Percentiles rank a stretch among this genome's conserved stretches.
Conservation (phyloP, 108 stramenopile species). For the Conticribra weissflogii region DNA sequence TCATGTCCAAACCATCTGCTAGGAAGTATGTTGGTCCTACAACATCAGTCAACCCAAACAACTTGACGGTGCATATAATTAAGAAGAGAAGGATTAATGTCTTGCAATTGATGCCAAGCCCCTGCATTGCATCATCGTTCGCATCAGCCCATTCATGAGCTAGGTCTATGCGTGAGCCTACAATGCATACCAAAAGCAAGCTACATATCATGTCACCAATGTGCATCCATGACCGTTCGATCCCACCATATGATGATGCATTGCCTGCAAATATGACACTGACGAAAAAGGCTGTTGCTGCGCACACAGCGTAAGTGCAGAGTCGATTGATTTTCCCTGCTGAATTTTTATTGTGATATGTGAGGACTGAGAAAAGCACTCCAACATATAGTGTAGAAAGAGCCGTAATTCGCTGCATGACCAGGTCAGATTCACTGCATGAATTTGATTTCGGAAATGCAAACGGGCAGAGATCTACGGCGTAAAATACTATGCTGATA, state of each 20-base stretch:
- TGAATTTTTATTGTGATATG: not conserved
- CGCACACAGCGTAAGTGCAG: not conserved
- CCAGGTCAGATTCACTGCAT: not conserved
- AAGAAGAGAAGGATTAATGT: not conserved
- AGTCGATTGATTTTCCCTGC: not conserved
- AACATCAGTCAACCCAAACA: not conserved
- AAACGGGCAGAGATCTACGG: not conserved
- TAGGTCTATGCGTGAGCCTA: not conserved
- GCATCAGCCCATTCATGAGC: not conserved
- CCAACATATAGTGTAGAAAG: not conserved
- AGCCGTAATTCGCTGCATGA: not conserved
- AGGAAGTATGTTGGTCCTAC: not conserved
- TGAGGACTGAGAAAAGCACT: not conserved
- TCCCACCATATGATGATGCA: not conserved
- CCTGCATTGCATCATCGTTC: not conserved
- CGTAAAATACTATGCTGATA: not conserved
- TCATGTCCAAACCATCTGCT: not conserved
- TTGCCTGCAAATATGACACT: not conserved
- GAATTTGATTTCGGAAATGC: not conserved
- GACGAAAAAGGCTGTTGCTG: not conserved
- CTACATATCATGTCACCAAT: not conserved
- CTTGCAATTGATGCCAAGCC: not conserved
- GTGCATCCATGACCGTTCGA: not conserved
- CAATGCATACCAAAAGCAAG: not conserved
- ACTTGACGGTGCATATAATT: not conserved